phyloP scores from a whole-genome alignment of 768 basidiomycete species.

The Russula vinacea region DNA sequence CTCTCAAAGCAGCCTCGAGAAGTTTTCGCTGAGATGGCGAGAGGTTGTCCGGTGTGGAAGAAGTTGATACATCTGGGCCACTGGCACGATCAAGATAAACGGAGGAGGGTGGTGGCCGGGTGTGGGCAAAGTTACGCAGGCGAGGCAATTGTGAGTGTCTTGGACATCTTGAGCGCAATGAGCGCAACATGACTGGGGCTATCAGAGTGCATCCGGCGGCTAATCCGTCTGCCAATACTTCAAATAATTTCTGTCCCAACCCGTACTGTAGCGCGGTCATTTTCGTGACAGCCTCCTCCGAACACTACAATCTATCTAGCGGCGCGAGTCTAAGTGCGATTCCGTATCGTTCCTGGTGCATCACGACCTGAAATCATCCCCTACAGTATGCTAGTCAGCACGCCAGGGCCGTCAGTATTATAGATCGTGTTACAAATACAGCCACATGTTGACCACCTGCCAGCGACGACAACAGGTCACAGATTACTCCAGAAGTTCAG shows the following conservation, averaged over 20 bases:
- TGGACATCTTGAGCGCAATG: not conserved
- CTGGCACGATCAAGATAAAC: constrained; percentile 46
- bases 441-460: no score
- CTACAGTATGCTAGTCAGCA: constrained; percentile 2
- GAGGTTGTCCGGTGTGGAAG: constrained; percentile 56
- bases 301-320: no score
- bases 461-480: no score
- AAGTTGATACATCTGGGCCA: constrained; percentile 41
- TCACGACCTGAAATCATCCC: not conserved
- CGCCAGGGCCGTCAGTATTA: not conserved
- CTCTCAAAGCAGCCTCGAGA: constrained; percentile 70
- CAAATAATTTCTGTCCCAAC: no score
- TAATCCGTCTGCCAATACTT: no score
- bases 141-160: not conserved
- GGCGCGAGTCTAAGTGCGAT: constrained; percentile 3
- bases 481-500: no score
- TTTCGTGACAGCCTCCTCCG: no score
- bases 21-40: constrained; percentile 46
- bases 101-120: constrained; percentile 40
- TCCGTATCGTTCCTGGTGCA: not conserved
- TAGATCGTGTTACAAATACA: no score
- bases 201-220: no score
- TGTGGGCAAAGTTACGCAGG: constrained; percentile 21
- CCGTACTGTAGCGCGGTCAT: no score
- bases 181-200: not conserved